Conservation (phyloP, 441 rosid species). For the Adansonia madagascariensis region DNA sequence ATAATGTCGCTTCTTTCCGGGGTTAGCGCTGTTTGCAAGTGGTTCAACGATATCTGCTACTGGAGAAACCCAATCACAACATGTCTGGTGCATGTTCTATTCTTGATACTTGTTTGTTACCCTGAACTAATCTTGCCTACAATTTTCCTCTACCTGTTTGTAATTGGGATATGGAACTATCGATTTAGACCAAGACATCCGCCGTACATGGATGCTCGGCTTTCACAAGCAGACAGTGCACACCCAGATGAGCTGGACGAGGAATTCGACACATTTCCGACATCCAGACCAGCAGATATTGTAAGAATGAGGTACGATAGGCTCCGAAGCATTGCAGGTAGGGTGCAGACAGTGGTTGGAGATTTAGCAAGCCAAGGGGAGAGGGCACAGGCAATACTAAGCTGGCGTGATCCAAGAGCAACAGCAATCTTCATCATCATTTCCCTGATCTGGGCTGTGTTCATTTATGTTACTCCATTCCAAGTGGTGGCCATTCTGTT, state of each 20-base stretch:
- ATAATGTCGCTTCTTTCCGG: constrained; percentile 60
- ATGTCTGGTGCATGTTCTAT: constrained; percentile 53
- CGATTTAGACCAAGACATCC: constrained; percentile 64
- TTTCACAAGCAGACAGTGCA: constrained; percentile 54
- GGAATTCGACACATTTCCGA: constrained; percentile 67
- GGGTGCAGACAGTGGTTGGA: constrained; percentile 62
- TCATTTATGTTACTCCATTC: constrained; percentile 66
- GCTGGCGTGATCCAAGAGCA: constrained; percentile 79
- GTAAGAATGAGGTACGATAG: constrained; percentile 62
- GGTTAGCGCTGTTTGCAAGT: constrained; percentile 51
- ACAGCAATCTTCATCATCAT: constrained; percentile 62
- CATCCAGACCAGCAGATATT: constrained; percentile 45
- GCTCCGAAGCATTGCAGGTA: constrained; percentile 58
- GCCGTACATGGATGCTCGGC: constrained; percentile 64
- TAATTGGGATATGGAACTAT: constrained; percentile 68
- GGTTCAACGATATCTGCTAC: constrained; percentile 57
- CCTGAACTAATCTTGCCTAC: constrained; percentile 69
- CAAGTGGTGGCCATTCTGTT: constrained; percentile 57
- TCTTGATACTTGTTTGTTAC: constrained; percentile 67
- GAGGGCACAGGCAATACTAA: constrained; percentile 60
- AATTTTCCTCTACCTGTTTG: constrained; percentile 65
- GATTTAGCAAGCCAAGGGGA: constrained; percentile 70
- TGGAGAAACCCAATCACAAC: constrained; percentile 75
- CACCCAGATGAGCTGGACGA: constrained; percentile 71
- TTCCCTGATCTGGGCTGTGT: constrained; percentile 56